A percentile compares a stretch with the other conserved stretches of the same genome.
phyloP scores from a whole-genome alignment of 805 yeast species.

The Gaillardinia entomophila region DNA sequence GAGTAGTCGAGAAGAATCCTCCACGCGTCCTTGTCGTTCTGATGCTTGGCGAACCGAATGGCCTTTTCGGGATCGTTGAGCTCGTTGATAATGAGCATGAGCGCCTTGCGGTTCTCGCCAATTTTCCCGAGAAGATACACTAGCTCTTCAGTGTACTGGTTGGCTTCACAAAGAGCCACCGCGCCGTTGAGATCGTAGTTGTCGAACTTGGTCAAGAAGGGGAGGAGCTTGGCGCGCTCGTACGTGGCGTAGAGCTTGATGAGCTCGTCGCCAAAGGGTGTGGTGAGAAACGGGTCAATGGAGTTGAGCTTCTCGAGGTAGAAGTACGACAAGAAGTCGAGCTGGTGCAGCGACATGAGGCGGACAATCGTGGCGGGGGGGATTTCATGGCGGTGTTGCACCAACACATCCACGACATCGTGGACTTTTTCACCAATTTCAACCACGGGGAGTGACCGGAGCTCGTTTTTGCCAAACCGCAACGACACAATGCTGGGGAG shows the following conservation, averaged over 20 bases:
- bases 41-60: slow-evolving; percentile 65
- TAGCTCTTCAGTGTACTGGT: slow-evolving; percentile 57
- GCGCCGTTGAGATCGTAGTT: slow-evolving; percentile 69
- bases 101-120: slow-evolving; percentile 74
- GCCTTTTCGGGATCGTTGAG: slow-evolving; percentile 77
- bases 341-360: slow-evolving; percentile 34
- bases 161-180: slow-evolving; percentile 54
- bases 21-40: slow-evolving; percentile 77
- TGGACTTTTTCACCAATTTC: slow-evolving; percentile 33
- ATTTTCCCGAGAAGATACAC: slow-evolving; percentile 77
- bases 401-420: slow-evolving; percentile 49
- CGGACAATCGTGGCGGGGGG: slow-evolving; percentile 47
- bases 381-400: slow-evolving; percentile 62
- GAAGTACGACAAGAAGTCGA: slow-evolving; percentile 53
- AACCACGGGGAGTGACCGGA: slow-evolving; percentile 35
- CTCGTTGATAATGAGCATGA: slow-evolving; percentile 69
- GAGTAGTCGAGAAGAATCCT: slow-evolving; percentile 66
- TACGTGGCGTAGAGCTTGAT: slow-evolving; percentile 60
- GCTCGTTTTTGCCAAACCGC: slow-evolving; percentile 29
- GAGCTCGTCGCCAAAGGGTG: slow-evolving; percentile 61
- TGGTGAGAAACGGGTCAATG: slow-evolving; percentile 50
- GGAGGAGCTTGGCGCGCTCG: slow-evolving; percentile 49
- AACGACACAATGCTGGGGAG: slow-evolving; percentile 49
- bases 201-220: slow-evolving; percentile 53
- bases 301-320: slow-evolving; percentile 57